Percentiles rank a stretch among this genome's conserved stretches.
These are phyloP conservation scores for Cercospora janseana DNA, from an alignment of 2,329 filamentous ascomycete species.

Conservation along the genomic window DNA sequence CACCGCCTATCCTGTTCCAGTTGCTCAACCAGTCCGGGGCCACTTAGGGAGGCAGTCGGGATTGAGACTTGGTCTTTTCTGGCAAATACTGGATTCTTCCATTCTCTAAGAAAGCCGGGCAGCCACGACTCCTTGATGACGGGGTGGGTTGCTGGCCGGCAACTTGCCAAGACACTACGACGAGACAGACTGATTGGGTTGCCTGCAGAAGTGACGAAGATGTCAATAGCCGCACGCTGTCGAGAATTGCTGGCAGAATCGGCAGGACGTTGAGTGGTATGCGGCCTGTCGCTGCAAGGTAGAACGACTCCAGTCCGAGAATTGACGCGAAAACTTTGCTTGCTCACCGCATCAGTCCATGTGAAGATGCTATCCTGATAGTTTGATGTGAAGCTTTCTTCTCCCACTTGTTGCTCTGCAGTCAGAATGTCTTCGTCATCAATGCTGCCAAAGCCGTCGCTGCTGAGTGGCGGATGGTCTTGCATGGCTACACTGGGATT, in stretches of 20 bases:
- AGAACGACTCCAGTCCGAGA: conserved; percentile 53
- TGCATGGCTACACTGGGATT: not conserved
- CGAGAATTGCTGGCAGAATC: not conserved
- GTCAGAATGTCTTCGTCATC: conserved; percentile 26
- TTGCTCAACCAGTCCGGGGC: conserved; percentile 22
- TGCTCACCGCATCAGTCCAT: conserved; percentile 64
- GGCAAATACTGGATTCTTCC: conserved; percentile 77
- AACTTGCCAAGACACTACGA: conserved; percentile 15
- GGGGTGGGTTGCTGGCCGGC: not conserved
- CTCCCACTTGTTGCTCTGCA: conserved; percentile 11
- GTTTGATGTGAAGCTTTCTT: not conserved
- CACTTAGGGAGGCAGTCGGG: conserved; percentile 25
- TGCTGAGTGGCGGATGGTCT: conserved; percentile 14
- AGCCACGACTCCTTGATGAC: conserved; percentile 53
- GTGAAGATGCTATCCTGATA: conserved; percentile 40
- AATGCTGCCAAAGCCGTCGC: conserved; percentile 33
- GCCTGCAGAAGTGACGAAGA: conserved; percentile 29
- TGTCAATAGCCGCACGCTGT: conserved; percentile 28
- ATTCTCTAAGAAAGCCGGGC: conserved; percentile 58
- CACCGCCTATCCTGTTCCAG: conserved; percentile 14
- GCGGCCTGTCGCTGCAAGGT: conserved; percentile 9
- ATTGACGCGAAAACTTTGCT: conserved; percentile 53
- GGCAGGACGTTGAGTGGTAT: not conserved
- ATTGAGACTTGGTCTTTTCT: conserved; percentile 35
- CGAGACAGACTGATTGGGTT: conserved; percentile 38